phyloP scores from a whole-genome alignment of 2,329 filamentous ascomycete species.

The Colletotrichum magnum region DNA sequence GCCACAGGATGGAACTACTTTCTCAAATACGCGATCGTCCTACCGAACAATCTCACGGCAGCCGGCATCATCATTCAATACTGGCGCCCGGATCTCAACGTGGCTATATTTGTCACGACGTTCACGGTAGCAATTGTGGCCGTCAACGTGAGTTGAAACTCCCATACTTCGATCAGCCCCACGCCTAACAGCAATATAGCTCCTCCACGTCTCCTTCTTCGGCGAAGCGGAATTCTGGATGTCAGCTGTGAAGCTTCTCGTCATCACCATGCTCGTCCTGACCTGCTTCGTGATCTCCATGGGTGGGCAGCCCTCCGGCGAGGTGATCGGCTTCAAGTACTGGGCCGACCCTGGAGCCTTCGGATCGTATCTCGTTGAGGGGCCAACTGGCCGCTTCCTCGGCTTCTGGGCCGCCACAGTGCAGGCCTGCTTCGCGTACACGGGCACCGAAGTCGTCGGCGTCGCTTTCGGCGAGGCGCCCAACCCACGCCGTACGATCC shows the following conservation, averaged over 20 bases:
- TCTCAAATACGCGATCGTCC: constrained; percentile 58
- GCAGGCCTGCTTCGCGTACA: constrained; percentile 56
- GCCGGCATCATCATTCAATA: constrained; percentile 54
- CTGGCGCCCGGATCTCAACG: constrained; percentile 55
- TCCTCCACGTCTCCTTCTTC: constrained; percentile 57
- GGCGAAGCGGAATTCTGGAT: constrained; percentile 66
- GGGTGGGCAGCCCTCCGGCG: constrained; percentile 54
- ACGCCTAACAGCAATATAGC: constrained; percentile 35
- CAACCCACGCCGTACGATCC: constrained; percentile 45
- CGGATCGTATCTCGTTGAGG: constrained; percentile 51
- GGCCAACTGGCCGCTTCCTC: constrained; percentile 54
- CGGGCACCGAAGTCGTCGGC: constrained; percentile 80
- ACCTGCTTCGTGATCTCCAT: constrained; percentile 55
- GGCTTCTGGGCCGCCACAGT: constrained; percentile 56
- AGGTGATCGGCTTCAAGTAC: constrained; percentile 58
- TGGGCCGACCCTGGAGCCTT: constrained; percentile 61
- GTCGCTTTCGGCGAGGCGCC: constrained; percentile 74
- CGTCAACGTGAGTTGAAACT: constrained; percentile 48
- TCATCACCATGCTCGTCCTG: constrained; percentile 57
- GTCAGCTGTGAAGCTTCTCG: constrained; percentile 59
- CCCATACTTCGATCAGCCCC: background rate
- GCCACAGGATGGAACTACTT: constrained; percentile 64
- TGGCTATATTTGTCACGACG: constrained; percentile 55
- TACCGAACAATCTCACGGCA: constrained; percentile 56
- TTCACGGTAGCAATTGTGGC: constrained; percentile 52